Percentiles rank a stretch among this genome's conserved stretches.
Conservation (phyloP, 805 yeast species). For the Myxozyma monticola region DNA sequence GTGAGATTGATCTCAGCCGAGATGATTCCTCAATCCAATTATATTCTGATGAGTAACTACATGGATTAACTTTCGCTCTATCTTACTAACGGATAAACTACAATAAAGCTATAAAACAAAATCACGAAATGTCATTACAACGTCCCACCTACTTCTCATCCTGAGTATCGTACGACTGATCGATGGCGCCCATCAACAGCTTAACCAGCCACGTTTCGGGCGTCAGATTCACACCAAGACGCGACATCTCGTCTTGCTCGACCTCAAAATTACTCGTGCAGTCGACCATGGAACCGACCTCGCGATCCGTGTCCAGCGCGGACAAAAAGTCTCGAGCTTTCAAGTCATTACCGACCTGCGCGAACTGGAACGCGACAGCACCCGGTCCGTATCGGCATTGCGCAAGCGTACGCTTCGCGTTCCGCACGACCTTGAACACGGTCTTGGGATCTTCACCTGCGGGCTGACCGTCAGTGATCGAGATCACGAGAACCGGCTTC, state of each 20-base stretch:
- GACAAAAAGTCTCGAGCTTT: slow-evolving; percentile 36
- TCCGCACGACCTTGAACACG: slow-evolving; percentile 32
- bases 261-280: slow-evolving; percentile 37
- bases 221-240: slow-evolving; percentile 36
- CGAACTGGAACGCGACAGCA: slow-evolving; percentile 38
- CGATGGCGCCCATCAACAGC: slow-evolving; percentile 34
- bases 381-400: slow-evolving; percentile 35
- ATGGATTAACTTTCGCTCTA: too few species aligned
- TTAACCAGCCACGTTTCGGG: slow-evolving; percentile 38
- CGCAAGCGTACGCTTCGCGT: slow-evolving; percentile 32
- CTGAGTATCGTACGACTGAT: slow-evolving; percentile 36
- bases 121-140: too few species aligned
- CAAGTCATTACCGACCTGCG: slow-evolving; percentile 39
- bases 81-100: too few species aligned
- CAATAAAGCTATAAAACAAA: too few species aligned
- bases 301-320: slow-evolving; percentile 35
- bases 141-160: slow-evolving; percentile 36
- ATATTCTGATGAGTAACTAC: too few species aligned
- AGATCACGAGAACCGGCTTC: slow-evolving; percentile 37
- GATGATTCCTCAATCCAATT: too few species aligned
- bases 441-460: slow-evolving; percentile 36
- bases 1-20: too few species aligned
- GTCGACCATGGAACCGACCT: slow-evolving; percentile 36
- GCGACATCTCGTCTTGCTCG: slow-evolving; percentile 39
- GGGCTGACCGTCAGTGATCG: slow-evolving; percentile 39